Percentiles rank a stretch among this genome's conserved stretches.
phyloP scores from a whole-genome alignment of 1,284 basidiomycete genomes.

The Ceratobasidium sp. region DNA sequence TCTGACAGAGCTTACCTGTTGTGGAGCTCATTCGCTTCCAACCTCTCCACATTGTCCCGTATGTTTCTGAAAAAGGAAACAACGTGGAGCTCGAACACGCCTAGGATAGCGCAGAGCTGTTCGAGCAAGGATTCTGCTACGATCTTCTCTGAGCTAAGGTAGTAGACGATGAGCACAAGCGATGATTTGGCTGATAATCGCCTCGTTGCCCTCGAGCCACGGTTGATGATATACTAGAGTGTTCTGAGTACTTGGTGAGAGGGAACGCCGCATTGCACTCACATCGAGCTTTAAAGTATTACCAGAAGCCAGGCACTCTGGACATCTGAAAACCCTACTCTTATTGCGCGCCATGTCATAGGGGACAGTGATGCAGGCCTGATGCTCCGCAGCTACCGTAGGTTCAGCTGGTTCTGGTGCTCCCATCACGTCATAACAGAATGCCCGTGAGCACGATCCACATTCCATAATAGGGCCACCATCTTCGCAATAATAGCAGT shows the following conservation, averaged over 20 bases:
- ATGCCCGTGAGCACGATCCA: background rate
- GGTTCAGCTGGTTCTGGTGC: background rate
- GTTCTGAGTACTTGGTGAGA: too few relatives aligned
- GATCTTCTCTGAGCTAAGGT: background rate
- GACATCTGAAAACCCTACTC: background rate
- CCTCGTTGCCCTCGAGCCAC: background rate
- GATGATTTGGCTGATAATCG: background rate
- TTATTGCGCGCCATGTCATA: background rate
- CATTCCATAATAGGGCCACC: constrained; percentile 1
- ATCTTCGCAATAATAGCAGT: constrained; percentile 24
- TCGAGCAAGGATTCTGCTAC: background rate
- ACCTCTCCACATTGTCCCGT: too few relatives aligned
- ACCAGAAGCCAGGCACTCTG: background rate
- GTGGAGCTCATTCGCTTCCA: background rate
- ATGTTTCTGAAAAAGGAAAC: background rate
- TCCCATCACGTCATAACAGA: background rate
- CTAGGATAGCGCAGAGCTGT: background rate
- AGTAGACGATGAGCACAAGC: constrained; percentile 5
- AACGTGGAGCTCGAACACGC: background rate
- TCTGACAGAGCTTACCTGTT: background rate
- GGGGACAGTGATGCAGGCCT: background rate
- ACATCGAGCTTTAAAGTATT: background rate
- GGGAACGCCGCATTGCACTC: background rate
- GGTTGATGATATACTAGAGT: constrained; percentile 18
- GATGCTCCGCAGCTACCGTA: background rate